phyloP scores from a whole-genome alignment of 495 filamentous ascomycete species.

The Aspergillus baeticus region DNA sequence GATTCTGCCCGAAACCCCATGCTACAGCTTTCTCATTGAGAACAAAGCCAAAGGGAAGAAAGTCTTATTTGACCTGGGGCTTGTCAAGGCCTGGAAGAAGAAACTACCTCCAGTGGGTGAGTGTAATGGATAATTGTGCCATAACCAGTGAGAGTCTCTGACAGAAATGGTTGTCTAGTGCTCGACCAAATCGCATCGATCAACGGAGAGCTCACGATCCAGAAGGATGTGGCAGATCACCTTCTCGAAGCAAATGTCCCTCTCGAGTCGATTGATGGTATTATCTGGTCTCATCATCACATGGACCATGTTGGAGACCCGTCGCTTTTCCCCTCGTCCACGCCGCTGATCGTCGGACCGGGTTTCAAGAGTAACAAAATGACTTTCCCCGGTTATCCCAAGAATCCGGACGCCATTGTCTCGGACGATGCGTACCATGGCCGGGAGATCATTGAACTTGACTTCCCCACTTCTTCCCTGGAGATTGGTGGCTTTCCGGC shows the following conservation, averaged over 20 bases:
- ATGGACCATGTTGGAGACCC: constrained; percentile 6
- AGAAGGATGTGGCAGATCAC: background rate
- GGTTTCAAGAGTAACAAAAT: background rate
- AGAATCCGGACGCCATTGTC: background rate
- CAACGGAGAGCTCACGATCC: background rate
- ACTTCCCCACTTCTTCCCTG: background rate
- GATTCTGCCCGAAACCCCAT: background rate
- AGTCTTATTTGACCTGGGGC: constrained; percentile 1
- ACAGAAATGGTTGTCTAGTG: background rate
- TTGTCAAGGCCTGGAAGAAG: constrained; percentile 4
- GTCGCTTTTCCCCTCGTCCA: background rate
- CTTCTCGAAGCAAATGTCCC: background rate
- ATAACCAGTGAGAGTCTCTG: background rate
- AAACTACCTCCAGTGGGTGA: background rate
- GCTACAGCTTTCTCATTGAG: background rate
- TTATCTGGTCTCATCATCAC: constrained; percentile 4
- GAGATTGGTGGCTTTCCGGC: constrained; percentile 8
- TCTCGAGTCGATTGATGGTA: constrained; percentile 1
- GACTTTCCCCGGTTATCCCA: background rate
- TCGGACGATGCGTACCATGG: background rate
- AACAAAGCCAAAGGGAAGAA: background rate
- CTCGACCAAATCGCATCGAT: background rate
- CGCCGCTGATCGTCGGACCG: background rate
- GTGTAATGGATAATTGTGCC: background rate
- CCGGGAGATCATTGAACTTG: background rate